Evolutionary conservation across 495 filamentous ascomycete species (phyloP), one percentile per base, ranked within the genome.

Genomic region (Lophium mytilinum): DNA sequence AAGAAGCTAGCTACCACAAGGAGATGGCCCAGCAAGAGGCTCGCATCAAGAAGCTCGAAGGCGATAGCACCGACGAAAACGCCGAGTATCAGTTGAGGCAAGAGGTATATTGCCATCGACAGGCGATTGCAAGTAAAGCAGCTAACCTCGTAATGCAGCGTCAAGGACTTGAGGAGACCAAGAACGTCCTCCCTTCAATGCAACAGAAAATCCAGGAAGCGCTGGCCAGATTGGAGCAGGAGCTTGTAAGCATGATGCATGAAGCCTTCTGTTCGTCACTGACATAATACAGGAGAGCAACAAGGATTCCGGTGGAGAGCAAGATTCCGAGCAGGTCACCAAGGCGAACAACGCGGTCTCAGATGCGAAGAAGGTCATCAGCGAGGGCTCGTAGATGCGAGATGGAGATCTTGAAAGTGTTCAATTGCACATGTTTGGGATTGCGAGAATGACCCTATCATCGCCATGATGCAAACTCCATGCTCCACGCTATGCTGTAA

Each of bases 1-100:
- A 98, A 70, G 89, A 96, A 67, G 76, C 78, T 36, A 90, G 83
- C 68, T 96, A 98, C 74, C 87, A 89, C 72, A 83, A 84, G 62
- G 93, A 98, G 67, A 77, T 88, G 18, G 72, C 77, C 56, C 71
- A 81, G 55, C 89, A 96, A 64, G 78, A 85, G 53, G 76, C 76
- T 56, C 83, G 85, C 41, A 78, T 96, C 39, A 71, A 81, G 73
- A 84, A 86, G 72, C 75, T 90, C 14, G 70, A 83, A 58, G 50
- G 71, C 70, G 63, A 57, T 60, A 65, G 53, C 35, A 69, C 66
- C 6, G 72, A 76, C 3, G 80, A 79, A 17, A 76, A 79, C 45
- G 71, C 68, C 15, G 72, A 83, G 61, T 96, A 76, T 63, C 67
- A 79, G 49, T 64, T 96, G 55, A 88, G 82, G 72, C 92, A 98